Percentiles rank a stretch among this genome's conserved stretches.
These are phyloP conservation scores for Fragaria vesca DNA, from an alignment of 306 rosid species.

Conservation along the genomic window DNA sequence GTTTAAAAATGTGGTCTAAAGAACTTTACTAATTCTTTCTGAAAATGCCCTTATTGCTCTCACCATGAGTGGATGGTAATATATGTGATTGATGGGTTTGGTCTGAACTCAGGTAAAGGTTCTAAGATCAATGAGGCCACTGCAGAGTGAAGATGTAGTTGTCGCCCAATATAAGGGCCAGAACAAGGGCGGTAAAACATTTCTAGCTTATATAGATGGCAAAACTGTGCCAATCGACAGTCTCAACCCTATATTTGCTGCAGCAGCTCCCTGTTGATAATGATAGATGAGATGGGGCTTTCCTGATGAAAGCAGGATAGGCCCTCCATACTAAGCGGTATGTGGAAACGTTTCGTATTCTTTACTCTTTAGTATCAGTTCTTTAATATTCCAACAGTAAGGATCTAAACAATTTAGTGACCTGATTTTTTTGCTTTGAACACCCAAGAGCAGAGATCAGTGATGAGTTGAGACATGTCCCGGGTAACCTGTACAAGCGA, in stretches of 20 bases:
- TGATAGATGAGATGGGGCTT: conserved; percentile 98
- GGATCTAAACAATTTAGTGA: conserved; percentile 16
- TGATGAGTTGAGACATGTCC: conserved; percentile 94
- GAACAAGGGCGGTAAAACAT: conserved; percentile 29
- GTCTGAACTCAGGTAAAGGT: conserved; percentile 74
- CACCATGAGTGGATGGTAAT: not conserved
- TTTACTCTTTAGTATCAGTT: not conserved
- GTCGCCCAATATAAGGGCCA: conserved; percentile 84
- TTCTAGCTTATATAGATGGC: conserved; percentile 28
- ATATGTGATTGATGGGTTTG: conserved; percentile 11
- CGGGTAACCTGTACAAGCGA: conserved; percentile 87
- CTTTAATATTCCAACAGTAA: conserved; percentile 14
- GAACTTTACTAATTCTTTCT: not conserved
- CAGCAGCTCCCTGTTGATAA: conserved; percentile 81
- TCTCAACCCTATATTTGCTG: conserved; percentile 93
- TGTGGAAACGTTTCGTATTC: no score
- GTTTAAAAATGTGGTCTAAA: conserved; percentile 1
- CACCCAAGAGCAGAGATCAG: conserved; percentile 89
- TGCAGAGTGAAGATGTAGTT: conserved; percentile 78
- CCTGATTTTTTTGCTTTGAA: conserved; percentile 13
- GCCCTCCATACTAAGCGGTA: conserved; percentile 26
- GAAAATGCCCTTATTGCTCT: not conserved
- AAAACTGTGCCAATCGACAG: conserved; percentile 76
- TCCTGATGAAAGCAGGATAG: conserved; percentile 97
- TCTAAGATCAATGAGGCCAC: conserved; percentile 80